Conservation (phyloP, 768 basidiomycete genomes). For the Suillus cothurnatus region DNA sequence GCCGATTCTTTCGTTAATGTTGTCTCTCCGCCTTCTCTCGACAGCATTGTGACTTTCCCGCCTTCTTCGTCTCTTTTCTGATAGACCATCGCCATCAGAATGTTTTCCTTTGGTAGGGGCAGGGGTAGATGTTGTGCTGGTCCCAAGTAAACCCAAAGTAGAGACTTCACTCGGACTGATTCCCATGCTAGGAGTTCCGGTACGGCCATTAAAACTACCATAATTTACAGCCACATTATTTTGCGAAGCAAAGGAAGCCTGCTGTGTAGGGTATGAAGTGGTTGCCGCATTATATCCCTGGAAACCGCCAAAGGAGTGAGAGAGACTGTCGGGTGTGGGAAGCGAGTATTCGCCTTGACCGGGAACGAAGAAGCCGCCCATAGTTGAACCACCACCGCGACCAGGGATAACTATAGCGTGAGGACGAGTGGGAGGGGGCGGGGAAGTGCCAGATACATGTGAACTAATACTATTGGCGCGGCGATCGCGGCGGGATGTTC, state of each 20-base stretch:
- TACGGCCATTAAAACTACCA: constrained; percentile 11
- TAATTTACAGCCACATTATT: constrained; percentile 11
- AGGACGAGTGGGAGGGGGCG: constrained; percentile 46
- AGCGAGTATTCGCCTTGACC: constrained; percentile 43
- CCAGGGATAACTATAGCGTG: constrained; percentile 75
- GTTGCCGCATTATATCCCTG: constrained; percentile 33
- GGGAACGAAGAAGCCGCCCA: constrained; percentile 36
- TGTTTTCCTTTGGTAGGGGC: constrained; percentile 15
- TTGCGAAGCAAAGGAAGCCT: constrained; percentile 34
- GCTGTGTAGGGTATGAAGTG: constrained; percentile 29
- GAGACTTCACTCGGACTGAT: constrained; percentile 31
- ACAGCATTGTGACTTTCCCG: constrained; percentile 93
- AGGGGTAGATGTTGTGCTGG: constrained; percentile 18
- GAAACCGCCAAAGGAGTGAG: constrained; percentile 33
- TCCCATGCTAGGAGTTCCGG: constrained; percentile 22
- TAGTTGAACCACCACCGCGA: constrained; percentile 29
- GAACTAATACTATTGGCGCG: constrained; percentile 63
- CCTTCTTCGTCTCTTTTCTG: constrained; percentile 79
- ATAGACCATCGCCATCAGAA: constrained; percentile 32
- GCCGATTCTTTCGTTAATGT: constrained; percentile 94
- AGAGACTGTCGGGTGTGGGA: constrained; percentile 43
- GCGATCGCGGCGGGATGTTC: constrained; percentile 54
- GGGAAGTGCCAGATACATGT: constrained; percentile 52
- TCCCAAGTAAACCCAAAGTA: constrained; percentile 18
- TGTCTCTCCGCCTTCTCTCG: constrained; percentile 83